Evolutionary conservation across 352 stramenopile species (phyloP), one percentile per base, ranked within the genome.

Genomic region (Globisporangium polare): DNA sequence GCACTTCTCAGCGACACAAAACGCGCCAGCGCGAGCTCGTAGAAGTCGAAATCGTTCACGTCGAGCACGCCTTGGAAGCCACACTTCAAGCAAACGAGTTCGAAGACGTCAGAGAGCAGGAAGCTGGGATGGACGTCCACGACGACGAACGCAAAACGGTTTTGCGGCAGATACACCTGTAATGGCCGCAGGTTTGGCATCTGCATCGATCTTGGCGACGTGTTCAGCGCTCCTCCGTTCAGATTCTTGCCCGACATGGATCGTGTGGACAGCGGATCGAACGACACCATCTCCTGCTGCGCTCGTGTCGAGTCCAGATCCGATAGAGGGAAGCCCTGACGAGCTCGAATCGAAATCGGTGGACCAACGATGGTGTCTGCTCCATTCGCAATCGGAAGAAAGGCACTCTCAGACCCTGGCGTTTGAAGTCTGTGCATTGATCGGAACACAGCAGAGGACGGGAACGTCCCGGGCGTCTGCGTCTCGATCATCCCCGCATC

Each of bases 1-100:
- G 87, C 87, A 53, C 87, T 96, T 61, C 87, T 74, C 57, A 94
- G 71, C 20, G 87, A 96, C 13, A 96, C 81, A 58, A 96, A 96
- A 15, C 87, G 80, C 62, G 87, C 78, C n/a, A 94, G 52, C 4
- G 77, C 71, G 24, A 96, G 63, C 61, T 96, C 85, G 58, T 89
- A 93, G 29, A 96, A 93, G 60, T 91, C 75, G 62, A 91, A 96
- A 51, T 96, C 85, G 45, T 92, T 72, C 29, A 80, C 62, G 26
- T 95, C 78, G 13, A 93, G 61, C 15, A 95, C 71, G 9, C 74
- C 82, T 15, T 87, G 67, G 43, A 92, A 92, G 2, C 86, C 86
- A 26, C 86, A 92, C 29, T 86, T 89, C 24, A 77, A 69, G 60
- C 86, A 95, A 7, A 95, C 82, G 29, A 83, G 42, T 33, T 90